Evolutionary conservation across 2,329 filamentous ascomycete genomes (phyloP).

Genomic region (Xylariomycetidae sp.): DNA sequence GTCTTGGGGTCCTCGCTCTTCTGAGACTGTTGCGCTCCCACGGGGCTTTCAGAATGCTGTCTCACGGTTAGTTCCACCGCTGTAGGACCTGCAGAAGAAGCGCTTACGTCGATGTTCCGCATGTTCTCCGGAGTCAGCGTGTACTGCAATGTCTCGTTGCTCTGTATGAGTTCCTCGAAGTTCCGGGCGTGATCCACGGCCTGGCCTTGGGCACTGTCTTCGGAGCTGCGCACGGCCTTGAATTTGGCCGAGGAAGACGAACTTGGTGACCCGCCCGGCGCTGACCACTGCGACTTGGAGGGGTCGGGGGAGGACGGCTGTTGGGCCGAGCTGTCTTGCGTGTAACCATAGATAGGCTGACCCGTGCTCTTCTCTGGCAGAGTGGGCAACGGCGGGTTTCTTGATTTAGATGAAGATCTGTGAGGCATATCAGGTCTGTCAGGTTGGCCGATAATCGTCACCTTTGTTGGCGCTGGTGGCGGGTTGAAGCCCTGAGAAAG

Average conservation of each 20-base stretch:
- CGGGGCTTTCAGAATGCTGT: slow-evolving; percentile 36
- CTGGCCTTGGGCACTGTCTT: slow-evolving; percentile 45
- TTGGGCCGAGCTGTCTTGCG: slow-evolving; percentile 1
- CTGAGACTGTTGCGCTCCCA: slow-evolving; percentile 33
- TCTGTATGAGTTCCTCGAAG: slow-evolving; percentile 75
- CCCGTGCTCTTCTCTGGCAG: slow-evolving; percentile 24
- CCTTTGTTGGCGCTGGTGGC: slow-evolving; percentile 14
- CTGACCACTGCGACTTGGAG: slow-evolving; percentile 33
- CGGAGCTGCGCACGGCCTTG: slow-evolving; percentile 50
- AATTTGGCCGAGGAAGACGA: slow-evolving; percentile 45
- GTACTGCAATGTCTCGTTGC: slow-evolving; percentile 76
- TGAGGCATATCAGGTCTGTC: slow-evolving; percentile 18
- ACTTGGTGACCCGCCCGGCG: slow-evolving; percentile 37
- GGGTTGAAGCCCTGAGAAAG: slow-evolving; percentile 7
- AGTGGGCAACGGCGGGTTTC: slow-evolving; percentile 22
- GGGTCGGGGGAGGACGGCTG: slow-evolving; percentile 23
- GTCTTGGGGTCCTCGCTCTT: slow-evolving; percentile 42
- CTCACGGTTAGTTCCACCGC: slow-evolving; percentile 18
- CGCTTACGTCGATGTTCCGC: slow-evolving; percentile 65
- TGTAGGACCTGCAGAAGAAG: neutral
- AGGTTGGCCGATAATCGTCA: slow-evolving; percentile 13
- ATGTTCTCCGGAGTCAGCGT: slow-evolving; percentile 76
- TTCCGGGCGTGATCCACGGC: slow-evolving; percentile 58
- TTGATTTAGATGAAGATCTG: slow-evolving; percentile 13
- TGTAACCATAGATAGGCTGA: slow-evolving; percentile 15